Base-by-base conservation (phyloP, 306 rosid species). In the Vachellia collinsii region DNA sequence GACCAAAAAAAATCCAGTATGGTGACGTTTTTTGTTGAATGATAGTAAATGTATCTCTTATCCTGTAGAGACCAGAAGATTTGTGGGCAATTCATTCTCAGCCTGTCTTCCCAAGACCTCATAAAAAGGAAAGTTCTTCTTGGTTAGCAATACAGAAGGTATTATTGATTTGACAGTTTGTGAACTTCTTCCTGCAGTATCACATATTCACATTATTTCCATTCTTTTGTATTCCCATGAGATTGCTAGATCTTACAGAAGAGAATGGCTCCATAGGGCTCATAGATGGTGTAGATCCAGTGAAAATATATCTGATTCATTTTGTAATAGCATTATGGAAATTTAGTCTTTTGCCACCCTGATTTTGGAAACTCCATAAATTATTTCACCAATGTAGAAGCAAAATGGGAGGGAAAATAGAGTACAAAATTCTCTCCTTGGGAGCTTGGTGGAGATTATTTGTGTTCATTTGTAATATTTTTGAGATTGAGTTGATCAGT, bases 61-160 rank as follows among this genome's bases (percentile, higher is more conserved):
- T 84, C 75, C 69, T 84, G 79, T 66, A 95, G 99, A 93, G 83
- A 85, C 99, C 98, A 72, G 97, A 91, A 50, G 94, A 95, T 85
- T 86, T 95, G 86, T 95, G 99, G 99, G 92, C 89, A 86, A 78
- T 91, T 80, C 94, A 95, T 88, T 91, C 98, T 75, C 88, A 70
- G 77, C 88, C 92, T 39, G 98, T 95, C 77, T 79, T 80, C 39
- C 99, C 98, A 61, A 88, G 83, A 85, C 97, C 99, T 81, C 99
- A 95, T 87, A 93, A 84, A 86, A 91, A 82, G 89, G 77, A 87
- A 10, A 91, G 81, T 85, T 77, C 94, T 85, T 88, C 91, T 85
- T 95, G 99, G 99, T n/a, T 85, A 41, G 99, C 97, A 79, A 91
- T 95, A 83, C 87, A 84, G 79, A 86, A 91, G 98, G 99, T 93